These are phyloP conservation scores for Debaryomyces sp. DNA, from an alignment of 1,139 yeast genomes.

Conservation along the genomic window DNA sequence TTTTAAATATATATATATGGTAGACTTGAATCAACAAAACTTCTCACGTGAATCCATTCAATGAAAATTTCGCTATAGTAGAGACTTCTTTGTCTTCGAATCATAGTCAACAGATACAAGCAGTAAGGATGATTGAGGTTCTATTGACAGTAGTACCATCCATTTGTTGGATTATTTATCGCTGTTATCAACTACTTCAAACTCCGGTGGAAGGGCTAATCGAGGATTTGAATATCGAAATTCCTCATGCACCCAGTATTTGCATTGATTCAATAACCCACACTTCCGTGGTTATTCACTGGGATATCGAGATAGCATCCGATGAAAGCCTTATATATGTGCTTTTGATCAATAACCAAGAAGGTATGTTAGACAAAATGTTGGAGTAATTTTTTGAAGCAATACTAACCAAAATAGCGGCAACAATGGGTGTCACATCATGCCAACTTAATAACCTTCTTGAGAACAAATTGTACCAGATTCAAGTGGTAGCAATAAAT, in stretches of 20 bases:
- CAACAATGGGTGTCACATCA: slow-evolving; percentile 38
- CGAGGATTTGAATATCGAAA: slow-evolving; percentile 40
- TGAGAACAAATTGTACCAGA: slow-evolving; percentile 33
- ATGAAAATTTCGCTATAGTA: slow-evolving; percentile 4
- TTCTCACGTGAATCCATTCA: slow-evolving; percentile 5
- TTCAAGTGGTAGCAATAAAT: slow-evolving; percentile 45
- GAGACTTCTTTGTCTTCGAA: not conserved
- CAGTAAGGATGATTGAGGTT: slow-evolving; percentile 36
- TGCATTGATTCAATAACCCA: slow-evolving; percentile 41
- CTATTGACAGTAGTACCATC: slow-evolving; percentile 48
- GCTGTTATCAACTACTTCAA: slow-evolving; percentile 37
- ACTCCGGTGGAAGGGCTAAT: slow-evolving; percentile 43
- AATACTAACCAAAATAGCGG: slow-evolving; percentile 22
- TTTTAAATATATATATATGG: not conserved
- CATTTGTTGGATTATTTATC: slow-evolving; percentile 43
- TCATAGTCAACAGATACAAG: not conserved
- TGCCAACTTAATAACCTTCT: slow-evolving; percentile 40
- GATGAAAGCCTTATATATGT: slow-evolving; percentile 41
- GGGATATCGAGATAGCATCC: slow-evolving; percentile 41
- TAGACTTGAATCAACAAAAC: not conserved
- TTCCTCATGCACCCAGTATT: slow-evolving; percentile 45
- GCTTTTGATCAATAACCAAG: slow-evolving; percentile 38
- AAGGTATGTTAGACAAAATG: slow-evolving; percentile 16
- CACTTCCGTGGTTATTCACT: slow-evolving; percentile 39
- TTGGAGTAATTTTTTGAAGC: not conserved